Evolutionary conservation across 2,329 filamentous ascomycete genomes (phyloP).

Genomic region (Pseudocercospora musae): DNA sequence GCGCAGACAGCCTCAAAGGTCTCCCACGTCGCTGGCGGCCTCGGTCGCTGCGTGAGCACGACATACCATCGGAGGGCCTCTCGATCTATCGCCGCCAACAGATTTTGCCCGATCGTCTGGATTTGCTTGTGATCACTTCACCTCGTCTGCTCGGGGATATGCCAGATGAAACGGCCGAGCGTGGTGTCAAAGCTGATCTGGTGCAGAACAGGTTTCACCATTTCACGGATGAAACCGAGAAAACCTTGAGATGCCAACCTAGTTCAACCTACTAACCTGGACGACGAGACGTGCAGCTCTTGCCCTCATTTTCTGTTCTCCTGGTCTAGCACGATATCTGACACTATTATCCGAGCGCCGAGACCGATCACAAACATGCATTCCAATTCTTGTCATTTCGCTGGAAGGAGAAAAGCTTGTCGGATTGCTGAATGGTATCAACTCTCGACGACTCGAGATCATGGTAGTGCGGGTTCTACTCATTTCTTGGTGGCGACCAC

Average conservation of each 20-base stretch:
- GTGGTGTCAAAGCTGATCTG: not conserved
- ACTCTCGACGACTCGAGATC: too few species aligned
- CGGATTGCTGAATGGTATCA: too few species aligned
- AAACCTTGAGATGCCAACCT: not conserved
- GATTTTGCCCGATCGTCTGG: not conserved
- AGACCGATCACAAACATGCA: not conserved
- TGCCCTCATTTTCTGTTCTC: not conserved
- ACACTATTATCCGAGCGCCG: not conserved
- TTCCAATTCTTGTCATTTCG: not conserved
- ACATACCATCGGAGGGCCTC: not conserved
- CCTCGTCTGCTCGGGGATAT: not conserved
- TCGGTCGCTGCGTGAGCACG: not conserved
- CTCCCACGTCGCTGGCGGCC: not conserved
- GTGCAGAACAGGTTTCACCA: not conserved
- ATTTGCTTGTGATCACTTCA: not conserved
- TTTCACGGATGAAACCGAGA: not conserved
- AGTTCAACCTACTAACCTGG: too few species aligned
- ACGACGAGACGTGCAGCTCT: not conserved
- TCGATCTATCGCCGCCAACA: not conserved
- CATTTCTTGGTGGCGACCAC: not conserved
- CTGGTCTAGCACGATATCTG: not conserved
- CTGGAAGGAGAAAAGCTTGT: not conserved
- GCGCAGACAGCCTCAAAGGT: not conserved
- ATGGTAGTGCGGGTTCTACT: not conserved
- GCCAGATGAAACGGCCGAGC: not conserved